Percentiles rank a stretch among this genome's conserved stretches.
phyloP scores from a whole-genome alignment of 1,284 basidiomycete genomes.

The Puccinia polysora region DNA sequence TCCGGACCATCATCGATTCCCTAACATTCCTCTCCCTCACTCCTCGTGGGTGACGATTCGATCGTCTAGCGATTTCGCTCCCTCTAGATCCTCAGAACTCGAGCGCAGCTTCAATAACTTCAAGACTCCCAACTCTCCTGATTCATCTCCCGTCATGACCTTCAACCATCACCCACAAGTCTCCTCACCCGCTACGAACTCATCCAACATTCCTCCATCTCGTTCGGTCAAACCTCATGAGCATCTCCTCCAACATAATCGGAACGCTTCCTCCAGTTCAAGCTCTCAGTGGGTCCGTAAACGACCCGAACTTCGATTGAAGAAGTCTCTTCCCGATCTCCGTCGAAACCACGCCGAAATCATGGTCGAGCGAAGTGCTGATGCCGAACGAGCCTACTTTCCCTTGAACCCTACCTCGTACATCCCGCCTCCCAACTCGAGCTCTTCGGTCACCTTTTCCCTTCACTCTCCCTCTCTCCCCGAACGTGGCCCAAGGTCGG shows the following conservation, averaged over 20 bases:
- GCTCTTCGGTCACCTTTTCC: constrained; percentile 15
- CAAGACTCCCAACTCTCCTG: constrained; percentile 13
- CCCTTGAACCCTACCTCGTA: constrained; percentile 6
- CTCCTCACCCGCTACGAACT: background rate
- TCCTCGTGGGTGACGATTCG: no score
- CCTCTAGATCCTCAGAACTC: background rate
- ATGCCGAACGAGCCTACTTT: constrained; percentile 37
- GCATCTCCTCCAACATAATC: constrained; percentile 28
- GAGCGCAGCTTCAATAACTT: constrained; percentile 10
- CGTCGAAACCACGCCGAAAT: constrained; percentile 57
- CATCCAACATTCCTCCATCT: background rate
- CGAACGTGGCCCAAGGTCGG: constrained; percentile 5
- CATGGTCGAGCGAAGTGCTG: constrained; percentile 38
- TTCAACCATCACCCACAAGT: background rate
- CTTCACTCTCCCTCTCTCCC: constrained; percentile 29
- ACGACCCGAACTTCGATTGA: constrained; percentile 53
- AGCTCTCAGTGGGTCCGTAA: constrained; percentile 36
- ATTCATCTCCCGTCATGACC: constrained; percentile 16
- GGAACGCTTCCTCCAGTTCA: constrained; percentile 27
- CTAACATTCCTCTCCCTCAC: no score
- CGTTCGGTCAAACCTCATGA: background rate
- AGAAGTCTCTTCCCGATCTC: constrained; percentile 84
- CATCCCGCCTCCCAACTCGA: constrained; percentile 21
- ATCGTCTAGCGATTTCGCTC: background rate
- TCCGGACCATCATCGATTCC: no score